Conservation (phyloP, 1,284 basidiomycete species). For the Tilletia indica region DNA sequence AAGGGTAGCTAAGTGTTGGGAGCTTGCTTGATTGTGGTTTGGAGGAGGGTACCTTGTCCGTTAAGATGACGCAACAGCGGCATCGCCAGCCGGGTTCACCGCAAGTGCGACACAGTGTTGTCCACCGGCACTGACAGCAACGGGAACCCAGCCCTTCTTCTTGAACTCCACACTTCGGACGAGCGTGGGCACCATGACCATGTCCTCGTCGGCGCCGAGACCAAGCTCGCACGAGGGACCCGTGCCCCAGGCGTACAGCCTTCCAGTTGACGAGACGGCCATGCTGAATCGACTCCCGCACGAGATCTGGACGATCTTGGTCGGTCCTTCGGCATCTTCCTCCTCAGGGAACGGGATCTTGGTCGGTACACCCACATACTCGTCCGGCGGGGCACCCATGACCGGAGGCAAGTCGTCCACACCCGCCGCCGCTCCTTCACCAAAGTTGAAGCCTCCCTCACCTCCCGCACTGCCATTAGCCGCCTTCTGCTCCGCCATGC, state of each 20-base stretch:
- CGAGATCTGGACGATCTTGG: conserved; percentile 72
- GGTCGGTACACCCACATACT: conserved; percentile 41
- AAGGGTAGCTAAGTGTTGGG: too few relatives aligned
- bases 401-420: conserved; percentile 26
- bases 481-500: conserved; percentile 49
- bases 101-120: conserved; percentile 59
- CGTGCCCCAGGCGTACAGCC: conserved; percentile 81
- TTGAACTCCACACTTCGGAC: conserved; percentile 61
- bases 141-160: conserved; percentile 55
- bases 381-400: conserved; percentile 28
- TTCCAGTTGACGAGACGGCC: conserved; percentile 73
- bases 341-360: conserved; percentile 55
- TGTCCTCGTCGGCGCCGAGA: conserved; percentile 58
- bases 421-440: conserved; percentile 17
- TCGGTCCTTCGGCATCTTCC: conserved; percentile 58
- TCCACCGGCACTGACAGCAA: conserved; percentile 58
- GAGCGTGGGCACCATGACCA: conserved; percentile 66
- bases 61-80: not conserved
- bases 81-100: conserved; percentile 34
- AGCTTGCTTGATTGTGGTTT: too few relatives aligned
- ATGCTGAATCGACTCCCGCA: conserved; percentile 79
- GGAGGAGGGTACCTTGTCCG: too few relatives aligned
- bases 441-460: not conserved
- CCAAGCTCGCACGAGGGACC: conserved; percentile 64
- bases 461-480: conserved; percentile 47